Evolutionary conservation across 805 yeast species (phyloP).

Genomic region (Candida argentea): DNA sequence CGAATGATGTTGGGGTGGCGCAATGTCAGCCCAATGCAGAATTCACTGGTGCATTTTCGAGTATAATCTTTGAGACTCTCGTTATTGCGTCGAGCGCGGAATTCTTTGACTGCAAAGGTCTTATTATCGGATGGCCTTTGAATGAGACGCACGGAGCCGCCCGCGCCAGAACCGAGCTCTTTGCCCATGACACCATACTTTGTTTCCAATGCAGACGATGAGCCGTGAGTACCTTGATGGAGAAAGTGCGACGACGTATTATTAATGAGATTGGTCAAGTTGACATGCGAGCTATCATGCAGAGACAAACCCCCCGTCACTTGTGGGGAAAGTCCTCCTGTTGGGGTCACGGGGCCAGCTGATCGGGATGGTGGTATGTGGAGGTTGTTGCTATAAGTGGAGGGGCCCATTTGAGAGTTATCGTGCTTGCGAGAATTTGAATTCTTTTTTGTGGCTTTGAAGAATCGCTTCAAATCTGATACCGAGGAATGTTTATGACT

Average conservation of each 20-base stretch:
- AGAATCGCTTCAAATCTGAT: constrained; percentile 65
- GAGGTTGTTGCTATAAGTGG: constrained; percentile 14
- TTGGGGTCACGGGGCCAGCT: constrained; percentile 15
- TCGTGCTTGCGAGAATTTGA: constrained; percentile 7
- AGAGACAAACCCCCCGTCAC: constrained; percentile 3
- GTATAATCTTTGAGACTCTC: constrained; percentile 70
- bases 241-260: constrained; percentile 28
- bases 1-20: constrained; percentile 76
- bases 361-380: constrained; percentile 23
- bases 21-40: constrained; percentile 74
- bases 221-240: constrained; percentile 27
- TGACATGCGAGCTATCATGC: constrained; percentile 26
- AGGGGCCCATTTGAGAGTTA: constrained; percentile 2
- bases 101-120: constrained; percentile 78
- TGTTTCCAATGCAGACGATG: constrained; percentile 18
- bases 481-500: constrained; percentile 39
- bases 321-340: constrained; percentile 1
- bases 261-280: constrained; percentile 25
- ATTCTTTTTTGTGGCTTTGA: constrained; percentile 43
- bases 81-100: constrained; percentile 59
- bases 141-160: constrained; percentile 72
- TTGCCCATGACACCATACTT: constrained; percentile 71
- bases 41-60: constrained; percentile 83
- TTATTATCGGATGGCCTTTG: constrained; percentile 59
- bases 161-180: constrained; percentile 77